Conservation (phyloP, 2,329 filamentous ascomycete genomes). For the Lithohypha guttulata region DNA sequence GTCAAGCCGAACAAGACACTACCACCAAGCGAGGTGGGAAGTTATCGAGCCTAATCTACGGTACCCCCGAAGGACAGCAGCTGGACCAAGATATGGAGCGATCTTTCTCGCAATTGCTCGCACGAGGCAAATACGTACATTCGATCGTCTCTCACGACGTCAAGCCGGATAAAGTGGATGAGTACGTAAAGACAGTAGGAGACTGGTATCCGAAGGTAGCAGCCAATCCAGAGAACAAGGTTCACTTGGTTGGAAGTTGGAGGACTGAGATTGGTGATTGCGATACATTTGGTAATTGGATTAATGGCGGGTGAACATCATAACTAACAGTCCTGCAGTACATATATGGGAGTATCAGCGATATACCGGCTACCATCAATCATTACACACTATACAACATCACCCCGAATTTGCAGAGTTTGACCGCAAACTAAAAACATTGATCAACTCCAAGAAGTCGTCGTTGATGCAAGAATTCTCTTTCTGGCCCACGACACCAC, state of each 20-base stretch:
- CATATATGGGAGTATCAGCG: slow-evolving; percentile 99
- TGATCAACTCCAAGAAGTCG: slow-evolving; percentile 73
- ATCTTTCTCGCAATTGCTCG: slow-evolving; percentile 88
- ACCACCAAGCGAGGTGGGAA: slow-evolving; percentile 61
- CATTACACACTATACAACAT: slow-evolving; percentile 69
- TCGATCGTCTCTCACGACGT: slow-evolving; percentile 95
- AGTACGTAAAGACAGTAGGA: slow-evolving; percentile 83
- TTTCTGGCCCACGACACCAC: slow-evolving; percentile 94
- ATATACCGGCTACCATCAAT: slow-evolving; percentile 90
- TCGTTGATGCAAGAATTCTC: slow-evolving; percentile 99
- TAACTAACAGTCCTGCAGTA: slow-evolving; percentile 49
- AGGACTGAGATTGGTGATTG: slow-evolving; percentile 94
- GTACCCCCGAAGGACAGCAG: slow-evolving; percentile 87
- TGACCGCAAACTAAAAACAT: slow-evolving; percentile 69
- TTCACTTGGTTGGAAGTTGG: slow-evolving; percentile 95
- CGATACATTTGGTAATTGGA: slow-evolving; percentile 74
- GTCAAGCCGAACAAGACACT: slow-evolving; percentile 47
- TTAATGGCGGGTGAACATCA: slow-evolving; percentile 8
- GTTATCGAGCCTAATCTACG: slow-evolving; percentile 84
- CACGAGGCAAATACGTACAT: slow-evolving; percentile 95
- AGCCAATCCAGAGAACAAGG: slow-evolving; percentile 72
- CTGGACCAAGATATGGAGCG: slow-evolving; percentile 92
- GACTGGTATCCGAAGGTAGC: slow-evolving; percentile 90
- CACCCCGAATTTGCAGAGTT: slow-evolving; percentile 79
- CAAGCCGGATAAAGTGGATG: slow-evolving; percentile 87